phyloP scores from a whole-genome alignment of 768 basidiomycete species.

The Lactarius akahatsu region DNA sequence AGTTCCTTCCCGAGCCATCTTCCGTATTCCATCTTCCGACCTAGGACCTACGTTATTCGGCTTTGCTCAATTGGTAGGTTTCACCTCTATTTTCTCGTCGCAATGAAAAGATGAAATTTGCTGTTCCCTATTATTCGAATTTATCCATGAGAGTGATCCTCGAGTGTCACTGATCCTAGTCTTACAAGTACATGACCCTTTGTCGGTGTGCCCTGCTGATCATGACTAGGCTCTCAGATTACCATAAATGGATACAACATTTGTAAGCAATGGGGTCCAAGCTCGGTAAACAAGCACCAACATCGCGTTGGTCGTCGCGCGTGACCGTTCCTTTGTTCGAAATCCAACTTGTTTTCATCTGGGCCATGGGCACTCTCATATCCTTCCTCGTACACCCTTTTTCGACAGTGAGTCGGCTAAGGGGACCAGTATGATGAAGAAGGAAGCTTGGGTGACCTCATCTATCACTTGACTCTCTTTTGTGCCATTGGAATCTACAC shows the following conservation, averaged over 20 bases:
- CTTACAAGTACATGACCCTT: not conserved
- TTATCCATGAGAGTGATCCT: constrained; percentile 12
- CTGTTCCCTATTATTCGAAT: constrained; percentile 66
- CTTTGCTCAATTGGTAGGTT: constrained; percentile 2
- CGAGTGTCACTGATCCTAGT: constrained; percentile 16
- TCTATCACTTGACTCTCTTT: constrained; percentile 67
- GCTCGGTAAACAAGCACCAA: constrained; percentile 24
- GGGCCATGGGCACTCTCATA: constrained; percentile 34
- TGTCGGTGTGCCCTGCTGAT: too few relatives aligned
- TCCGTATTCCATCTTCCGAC: not conserved
- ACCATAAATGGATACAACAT: not conserved
- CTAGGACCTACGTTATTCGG: not conserved
- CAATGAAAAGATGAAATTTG: constrained; percentile 45
- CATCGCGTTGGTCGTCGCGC: constrained; percentile 28
- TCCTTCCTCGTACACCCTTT: constrained; percentile 50
- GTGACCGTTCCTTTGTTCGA: constrained; percentile 11
- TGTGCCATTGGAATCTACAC: constrained; percentile 79
- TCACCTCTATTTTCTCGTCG: not conserved
- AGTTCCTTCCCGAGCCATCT: not conserved
- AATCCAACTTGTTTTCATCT: constrained; percentile 11
- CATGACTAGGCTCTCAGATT: not conserved
- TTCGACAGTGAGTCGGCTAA: constrained; percentile 49
- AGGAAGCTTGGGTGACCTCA: constrained; percentile 47
- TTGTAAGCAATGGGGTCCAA: constrained; percentile 8
- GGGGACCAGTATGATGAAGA: constrained; percentile 39